phyloP scores from a whole-genome alignment of 78 protist species.

The Speleostelium caveatum region DNA sequence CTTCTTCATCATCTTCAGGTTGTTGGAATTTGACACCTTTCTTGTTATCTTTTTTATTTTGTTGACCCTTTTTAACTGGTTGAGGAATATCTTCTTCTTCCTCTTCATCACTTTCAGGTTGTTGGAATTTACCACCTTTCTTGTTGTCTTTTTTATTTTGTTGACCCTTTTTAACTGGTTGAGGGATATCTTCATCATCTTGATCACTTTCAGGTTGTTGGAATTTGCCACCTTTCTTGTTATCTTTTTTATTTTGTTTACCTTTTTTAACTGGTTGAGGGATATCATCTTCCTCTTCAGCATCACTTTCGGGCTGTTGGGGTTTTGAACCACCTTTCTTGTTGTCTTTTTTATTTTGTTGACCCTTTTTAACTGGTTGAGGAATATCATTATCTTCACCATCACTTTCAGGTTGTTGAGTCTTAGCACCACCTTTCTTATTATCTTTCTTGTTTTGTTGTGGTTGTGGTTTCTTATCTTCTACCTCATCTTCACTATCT shows the following conservation, averaged over 20 bases:
- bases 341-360: constrained; percentile 31
- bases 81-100: constrained; percentile 64
- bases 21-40: background rate
- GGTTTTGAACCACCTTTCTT: constrained; percentile 24
- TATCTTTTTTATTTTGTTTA: background rate
- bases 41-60: background rate
- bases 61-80: constrained; percentile 73
- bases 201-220: background rate
- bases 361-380: constrained; percentile 58
- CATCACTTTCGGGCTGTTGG: constrained; percentile 2
- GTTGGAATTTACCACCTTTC: constrained; percentile 47
- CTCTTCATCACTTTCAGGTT: constrained; percentile 52
- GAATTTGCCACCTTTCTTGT: constrained; percentile 27
- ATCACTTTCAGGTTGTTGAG: background rate
- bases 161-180: constrained; percentile 63
- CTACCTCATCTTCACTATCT: constrained; percentile 38
- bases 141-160: constrained; percentile 34
- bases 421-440: constrained; percentile 43
- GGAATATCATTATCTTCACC: constrained; percentile 46
- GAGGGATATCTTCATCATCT: constrained; percentile 68
- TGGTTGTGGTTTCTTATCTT: constrained; percentile 16
- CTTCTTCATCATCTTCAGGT: constrained; percentile 43
- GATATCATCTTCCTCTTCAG: constrained; percentile 39
- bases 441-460: constrained; percentile 35
- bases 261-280: constrained; percentile 52